Evolutionary conservation across 2,329 filamentous ascomycete genomes (phyloP), one percentile per base, ranked within the genome.

Genomic region (Fusarium globosum): DNA sequence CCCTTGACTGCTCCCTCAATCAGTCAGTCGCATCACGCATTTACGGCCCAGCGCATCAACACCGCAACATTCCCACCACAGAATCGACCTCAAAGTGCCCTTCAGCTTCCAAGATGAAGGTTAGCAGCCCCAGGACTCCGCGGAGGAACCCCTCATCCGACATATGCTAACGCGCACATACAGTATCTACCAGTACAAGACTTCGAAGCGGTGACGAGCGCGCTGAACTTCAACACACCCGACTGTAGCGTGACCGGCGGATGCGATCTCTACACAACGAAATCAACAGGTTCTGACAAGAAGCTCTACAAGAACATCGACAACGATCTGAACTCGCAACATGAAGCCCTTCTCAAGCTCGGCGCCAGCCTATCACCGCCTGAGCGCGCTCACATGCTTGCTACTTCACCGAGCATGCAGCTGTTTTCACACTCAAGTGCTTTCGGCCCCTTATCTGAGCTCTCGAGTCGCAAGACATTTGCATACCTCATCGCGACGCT

Each of bases 251-350:
- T 99, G 69, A 92, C 95, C 35, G 96, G 96, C 77, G 94, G 94
- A 74, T 98, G 96, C 87, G 96, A 99, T 82, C 88, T 98, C 23
- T 99, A 98, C 86, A 98, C 96, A 15, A 98, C 95, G 33, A 99
- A 99, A 84, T 95, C 96, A 36, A 95, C 96, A 62, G 95, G 95
- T 51, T 92, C 92, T 72, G 96, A 99, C 82, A 98, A 98, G 89
- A 98, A 98, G 81, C 87, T 99, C 14, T 98, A 98, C 87, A 97
- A 95, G 84, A 94, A 92, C 80, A 98, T 99, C 80, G 95, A 98
- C 81, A 91, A 93, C 79, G 95, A 94, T 36, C 90, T 99, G 67
- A 95, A 97, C 82, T 93, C 93, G 42, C 94, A 97, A 82, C 95
- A 98, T 87, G 93, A 95, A 76, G 94, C 95, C 13, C 89, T 97